Base-by-base conservation (phyloP, 208 protist species). In the Herpetomonas muscarum region DNA sequence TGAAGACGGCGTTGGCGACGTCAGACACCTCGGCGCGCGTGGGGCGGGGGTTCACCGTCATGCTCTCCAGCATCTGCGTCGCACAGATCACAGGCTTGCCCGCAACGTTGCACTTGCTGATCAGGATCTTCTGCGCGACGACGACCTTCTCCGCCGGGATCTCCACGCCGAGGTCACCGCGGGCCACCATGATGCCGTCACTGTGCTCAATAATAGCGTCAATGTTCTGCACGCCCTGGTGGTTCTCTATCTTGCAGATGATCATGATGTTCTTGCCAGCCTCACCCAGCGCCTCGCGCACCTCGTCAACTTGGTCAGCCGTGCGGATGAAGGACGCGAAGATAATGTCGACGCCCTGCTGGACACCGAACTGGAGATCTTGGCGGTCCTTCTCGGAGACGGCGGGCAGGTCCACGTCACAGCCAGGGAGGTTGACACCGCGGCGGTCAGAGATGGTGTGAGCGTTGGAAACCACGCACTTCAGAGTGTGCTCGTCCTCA, bases 221-320 rank as follows among this genome's bases (percentile, higher is more conserved):
- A 74, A 99, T 98, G 70, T 99, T 98, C 58, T 98, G 85, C 24
- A 98, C 77, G 41, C 83, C 98, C 76, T 99, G 93, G 69, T 98
- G 91, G 68, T 99, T 99, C 85, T 99, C 98, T 66, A 99, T 99
- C 86, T 99, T 99, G 61, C 87, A 81, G 66, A 99, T 99, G 74
- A 99, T 98, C 62, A 92, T 82, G 44, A 92, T 92, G 48, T 97
- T 77, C 49, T 84, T 81, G n/a, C 92, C 94, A 36, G 85, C 81
- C 28, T 83, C 76, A 28, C 96, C 93, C 34, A 98, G 90, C 19
- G 88, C 70, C 19, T 75, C 62, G 50, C 96, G 85, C 51, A 99
- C 97, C 36, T 96, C 86, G 6, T 72, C 45, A 13, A 99, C 92
- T 76, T 99, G 96, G 7, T 85, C 77, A 2, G 93, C 87, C 28